Conservation (phyloP, 1,284 basidiomycete genomes). For the Ceratobasidium sp. region DNA sequence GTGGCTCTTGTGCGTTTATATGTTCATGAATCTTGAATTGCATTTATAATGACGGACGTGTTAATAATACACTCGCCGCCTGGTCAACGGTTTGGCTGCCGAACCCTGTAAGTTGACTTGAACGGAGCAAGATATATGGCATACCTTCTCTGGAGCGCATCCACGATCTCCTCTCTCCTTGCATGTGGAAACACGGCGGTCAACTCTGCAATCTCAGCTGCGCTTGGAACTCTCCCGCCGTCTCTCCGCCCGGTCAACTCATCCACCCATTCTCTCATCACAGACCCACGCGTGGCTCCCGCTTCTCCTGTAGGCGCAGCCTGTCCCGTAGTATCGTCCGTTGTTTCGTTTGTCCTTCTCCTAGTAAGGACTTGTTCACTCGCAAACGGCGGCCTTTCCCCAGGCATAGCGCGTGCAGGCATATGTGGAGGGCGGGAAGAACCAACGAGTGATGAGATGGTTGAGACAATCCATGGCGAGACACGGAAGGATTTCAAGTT, state of each 20-base stretch:
- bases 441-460: slow-evolving; percentile 73
- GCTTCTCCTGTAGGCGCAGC: slow-evolving; percentile 16
- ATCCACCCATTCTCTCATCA: slow-evolving; percentile 85
- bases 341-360: slow-evolving; percentile 1
- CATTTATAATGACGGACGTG: slow-evolving; percentile 36
- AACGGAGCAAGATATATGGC: slow-evolving; percentile 53
- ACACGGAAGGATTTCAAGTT: slow-evolving; percentile 82
- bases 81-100: slow-evolving; percentile 79
- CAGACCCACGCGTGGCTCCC: slow-evolving; percentile 59
- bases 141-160: slow-evolving; percentile 84
- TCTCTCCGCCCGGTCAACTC: slow-evolving; percentile 78
- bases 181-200: slow-evolving; percentile 87
- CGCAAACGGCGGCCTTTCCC: slow-evolving; percentile 55
- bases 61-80: slow-evolving; percentile 80
- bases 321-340: slow-evolving; percentile 21
- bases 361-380: slow-evolving; percentile 39
- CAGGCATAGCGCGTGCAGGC: slow-evolving; percentile 71
- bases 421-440: slow-evolving; percentile 68
- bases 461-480: slow-evolving; percentile 65
- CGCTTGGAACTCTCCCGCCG: slow-evolving; percentile 72
- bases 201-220: slow-evolving; percentile 80
- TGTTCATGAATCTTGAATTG: slow-evolving; percentile 9
- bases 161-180: slow-evolving; percentile 79
- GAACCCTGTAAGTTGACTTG: slow-evolving; percentile 18
- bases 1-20: background rate